A percentile compares a stretch with the other conserved stretches of the same genome.
These are phyloP conservation scores for Aspergillus unguis DNA, from an alignment of 2,329 filamentous ascomycete genomes.

Conservation along the genomic window DNA sequence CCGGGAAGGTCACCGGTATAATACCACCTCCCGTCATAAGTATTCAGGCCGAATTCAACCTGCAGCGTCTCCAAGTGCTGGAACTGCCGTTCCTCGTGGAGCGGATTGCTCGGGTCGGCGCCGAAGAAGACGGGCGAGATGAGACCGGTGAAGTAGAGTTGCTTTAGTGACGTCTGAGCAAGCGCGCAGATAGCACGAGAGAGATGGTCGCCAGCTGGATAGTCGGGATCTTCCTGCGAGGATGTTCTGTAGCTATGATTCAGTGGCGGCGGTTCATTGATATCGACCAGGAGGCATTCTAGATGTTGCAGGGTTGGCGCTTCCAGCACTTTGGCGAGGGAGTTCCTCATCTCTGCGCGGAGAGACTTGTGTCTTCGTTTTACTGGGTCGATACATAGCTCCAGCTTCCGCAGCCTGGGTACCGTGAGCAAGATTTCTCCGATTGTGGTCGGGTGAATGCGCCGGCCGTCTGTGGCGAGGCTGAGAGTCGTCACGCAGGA, in stretches of 20 bases:
- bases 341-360: background rate
- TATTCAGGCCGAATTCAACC: background rate
- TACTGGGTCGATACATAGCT: background rate
- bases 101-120: background rate
- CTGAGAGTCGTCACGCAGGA: background rate
- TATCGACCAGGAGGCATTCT: background rate
- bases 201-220: background rate
- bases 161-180: background rate
- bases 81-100: background rate
- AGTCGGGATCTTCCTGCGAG: background rate
- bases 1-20: background rate
- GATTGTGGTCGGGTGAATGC: background rate
- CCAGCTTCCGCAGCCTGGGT: background rate
- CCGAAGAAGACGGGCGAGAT: background rate
- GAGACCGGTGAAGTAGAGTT: background rate
- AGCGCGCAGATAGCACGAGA: background rate
- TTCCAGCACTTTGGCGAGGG: background rate
- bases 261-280: background rate
- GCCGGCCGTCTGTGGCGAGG: background rate
- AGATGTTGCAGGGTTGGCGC: background rate
- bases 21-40: background rate
- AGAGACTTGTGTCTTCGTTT: background rate
- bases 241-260: background rate
- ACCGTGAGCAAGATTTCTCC: background rate
- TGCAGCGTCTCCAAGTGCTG: background rate